Conservation (phyloP, 148 eudicot species). For the Diospyros kaki region DNA sequence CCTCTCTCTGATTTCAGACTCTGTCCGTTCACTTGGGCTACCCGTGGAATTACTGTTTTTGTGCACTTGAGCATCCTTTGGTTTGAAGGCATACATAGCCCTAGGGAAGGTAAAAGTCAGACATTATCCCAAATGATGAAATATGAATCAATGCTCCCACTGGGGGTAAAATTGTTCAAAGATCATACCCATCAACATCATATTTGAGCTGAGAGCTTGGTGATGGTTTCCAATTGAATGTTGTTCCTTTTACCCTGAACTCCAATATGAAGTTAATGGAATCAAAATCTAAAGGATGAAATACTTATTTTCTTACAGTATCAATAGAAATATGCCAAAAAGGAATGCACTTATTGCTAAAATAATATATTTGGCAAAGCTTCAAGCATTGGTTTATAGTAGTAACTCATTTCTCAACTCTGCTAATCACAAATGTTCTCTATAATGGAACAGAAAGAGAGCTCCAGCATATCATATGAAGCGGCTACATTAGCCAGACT, state of each 20-base stretch:
- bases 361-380: not conserved
- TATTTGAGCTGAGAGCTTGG: constrained; percentile 41
- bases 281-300: not conserved
- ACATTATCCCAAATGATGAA: no score
- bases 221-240: constrained; percentile 26
- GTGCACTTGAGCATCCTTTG: constrained; percentile 54
- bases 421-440: no score
- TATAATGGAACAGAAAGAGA: no score
- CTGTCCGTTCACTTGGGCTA: constrained; percentile 32
- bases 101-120: constrained; percentile 25
- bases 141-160: no score
- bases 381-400: not conserved
- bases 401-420: no score
- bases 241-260: constrained; percentile 40
- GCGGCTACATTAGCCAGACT: not conserved
- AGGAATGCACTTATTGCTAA: not conserved
- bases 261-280: constrained; percentile 11
- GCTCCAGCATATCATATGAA: not conserved
- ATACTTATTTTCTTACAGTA: not conserved
- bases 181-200: constrained; percentile 59
- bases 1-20: constrained; percentile 61
- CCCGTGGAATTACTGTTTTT: constrained; percentile 33
- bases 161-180: not conserved
- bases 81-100: constrained; percentile 75
- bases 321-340: not conserved